Base-by-base conservation (phyloP, 129 eudicot species). In the Escallonia rubra region DNA sequence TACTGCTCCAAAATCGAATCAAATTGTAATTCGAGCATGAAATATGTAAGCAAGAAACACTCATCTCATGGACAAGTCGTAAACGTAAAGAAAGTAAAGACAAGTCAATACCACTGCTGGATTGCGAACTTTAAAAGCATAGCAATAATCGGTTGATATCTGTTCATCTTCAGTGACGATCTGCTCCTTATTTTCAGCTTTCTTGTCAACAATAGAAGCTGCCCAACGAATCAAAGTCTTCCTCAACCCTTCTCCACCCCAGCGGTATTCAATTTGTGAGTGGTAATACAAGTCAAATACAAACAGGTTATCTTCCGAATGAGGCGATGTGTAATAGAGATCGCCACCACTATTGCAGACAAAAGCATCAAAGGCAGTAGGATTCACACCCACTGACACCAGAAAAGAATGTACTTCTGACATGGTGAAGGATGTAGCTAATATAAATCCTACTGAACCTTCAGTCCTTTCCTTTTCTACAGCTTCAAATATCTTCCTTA, bases 191-290 rank as follows among this genome's bases (percentile, higher is more conserved):
- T 84, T 83, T 61, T 83, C 84, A 43, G 79, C 84, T 46, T 70
- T 83, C 74, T 86, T 89, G 61, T 85, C 96, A 39, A 56, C 71
- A 41, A 80, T 16, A 54, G 94, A 77, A 68, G 86, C 65, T 14
- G 96, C 93, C 99, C 97, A 94, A 6, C 99, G 80, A 7, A 83
- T 87, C 81, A 94, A 69, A 73, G 99, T 90, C 84, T 87, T 90
- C 81, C 96, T 87, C 61, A 94, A 80, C 71, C 99, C 97, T 87
- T 94, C 99, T 54, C 99, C 97, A 11, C 99, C 99, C 99, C 99
- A 94, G 34, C 97, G 85, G 63, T 94, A 90, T 70, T 94, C 99
- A 48, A 94, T 94, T 59, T 94, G 99, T 7, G 97, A 89, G 75
- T 87, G 97, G 59, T 94, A 94, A 73, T 89, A 91, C 51, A 87